phyloP scores from a whole-genome alignment of 2,329 filamentous ascomycete species.

The Claviceps citrina region DNA sequence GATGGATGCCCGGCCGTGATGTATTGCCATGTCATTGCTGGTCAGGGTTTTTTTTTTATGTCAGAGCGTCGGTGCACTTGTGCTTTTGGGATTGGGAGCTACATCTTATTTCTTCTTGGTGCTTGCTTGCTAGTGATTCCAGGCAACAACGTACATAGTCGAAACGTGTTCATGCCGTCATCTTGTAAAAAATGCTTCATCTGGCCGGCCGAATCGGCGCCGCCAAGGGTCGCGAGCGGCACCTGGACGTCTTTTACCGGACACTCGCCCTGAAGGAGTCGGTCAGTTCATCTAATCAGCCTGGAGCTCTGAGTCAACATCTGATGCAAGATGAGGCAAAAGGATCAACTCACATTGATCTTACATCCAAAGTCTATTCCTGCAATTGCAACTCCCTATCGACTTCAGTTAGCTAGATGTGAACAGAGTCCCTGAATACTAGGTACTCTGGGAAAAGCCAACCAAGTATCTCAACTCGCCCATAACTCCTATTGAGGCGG shows the following conservation, averaged over 20 bases:
- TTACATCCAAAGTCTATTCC: conserved; percentile 34
- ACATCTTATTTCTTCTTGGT: too few species aligned
- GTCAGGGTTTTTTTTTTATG: neutral
- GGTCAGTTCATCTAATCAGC: neutral
- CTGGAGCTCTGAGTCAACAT: neutral
- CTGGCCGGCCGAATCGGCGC: conserved; percentile 29
- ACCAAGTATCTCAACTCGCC: conserved; percentile 8
- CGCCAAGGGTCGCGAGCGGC: conserved; percentile 17
- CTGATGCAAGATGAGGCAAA: neutral
- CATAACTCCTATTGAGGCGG: neutral
- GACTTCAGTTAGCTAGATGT: neutral
- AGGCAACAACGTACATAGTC: conserved; percentile 25
- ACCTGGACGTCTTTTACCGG: conserved; percentile 20
- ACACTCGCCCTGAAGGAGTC: conserved; percentile 21
- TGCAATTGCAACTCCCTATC: conserved; percentile 27
- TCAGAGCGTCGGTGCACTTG: neutral
- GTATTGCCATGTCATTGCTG: conserved; percentile 40
- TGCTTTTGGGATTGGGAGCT: neutral
- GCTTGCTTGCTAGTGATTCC: neutral
- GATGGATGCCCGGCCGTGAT: conserved; percentile 38
- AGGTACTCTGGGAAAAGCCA: neutral
- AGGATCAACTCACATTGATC: conserved; percentile 22
- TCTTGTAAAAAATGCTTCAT: conserved; percentile 42
- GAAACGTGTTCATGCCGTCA: conserved; percentile 38
- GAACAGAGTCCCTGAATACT: too few species aligned